Base-by-base conservation (phyloP, 768 basidiomycete species). In the Amanita brunnescens region DNA sequence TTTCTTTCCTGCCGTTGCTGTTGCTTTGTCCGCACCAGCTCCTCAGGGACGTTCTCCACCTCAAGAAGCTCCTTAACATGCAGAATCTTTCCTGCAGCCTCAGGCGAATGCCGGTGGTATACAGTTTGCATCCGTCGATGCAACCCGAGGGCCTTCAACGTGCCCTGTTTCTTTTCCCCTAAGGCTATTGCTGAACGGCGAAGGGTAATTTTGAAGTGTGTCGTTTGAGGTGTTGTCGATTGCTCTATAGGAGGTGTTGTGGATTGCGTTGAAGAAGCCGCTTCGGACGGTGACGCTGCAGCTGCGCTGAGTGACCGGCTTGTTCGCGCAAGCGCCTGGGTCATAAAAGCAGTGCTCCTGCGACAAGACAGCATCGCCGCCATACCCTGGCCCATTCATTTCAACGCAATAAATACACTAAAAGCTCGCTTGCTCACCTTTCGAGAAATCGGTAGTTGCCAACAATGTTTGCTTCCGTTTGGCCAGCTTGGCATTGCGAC, bases 191-290 rank as follows among this genome's bases (percentile, higher is more conserved):
- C 85, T 5, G 92, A 94, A 50, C 93, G 87, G 8, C 79, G 79
- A 24, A 94, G 82, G 16, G 92, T 95, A 59, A 97, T 85, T 71
- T 87, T 88, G 73, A 78, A 93, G 67, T 95, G 89, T 0, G 92
- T 90, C 26, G 67, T 70, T 48, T 73, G 69, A 41, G 61, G 54
- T 21, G 26, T 40, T 24, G 16, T 16, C n/a, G n/a, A n/a, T n/a
- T n/a, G n/a, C n/a, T n/a, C n/a, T n/a, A n/a, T n/a, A n/a, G n/a
- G n/a, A n/a, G n/a, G n/a, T n/a, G n/a, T n/a, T n/a, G n/a, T n/a
- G n/a, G n/a, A n/a, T n/a, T n/a, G n/a, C n/a, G n/a, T n/a, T n/a
- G n/a, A n/a, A n/a, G 42, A 43, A 6, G 42, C 18, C 21, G 18
- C 42, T 43, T 12, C 24, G 18, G 42, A 12, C 6, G 24, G 43